Conservation (phyloP, 345 rosid genomes). For the Eucalyptus camaldulensis region DNA sequence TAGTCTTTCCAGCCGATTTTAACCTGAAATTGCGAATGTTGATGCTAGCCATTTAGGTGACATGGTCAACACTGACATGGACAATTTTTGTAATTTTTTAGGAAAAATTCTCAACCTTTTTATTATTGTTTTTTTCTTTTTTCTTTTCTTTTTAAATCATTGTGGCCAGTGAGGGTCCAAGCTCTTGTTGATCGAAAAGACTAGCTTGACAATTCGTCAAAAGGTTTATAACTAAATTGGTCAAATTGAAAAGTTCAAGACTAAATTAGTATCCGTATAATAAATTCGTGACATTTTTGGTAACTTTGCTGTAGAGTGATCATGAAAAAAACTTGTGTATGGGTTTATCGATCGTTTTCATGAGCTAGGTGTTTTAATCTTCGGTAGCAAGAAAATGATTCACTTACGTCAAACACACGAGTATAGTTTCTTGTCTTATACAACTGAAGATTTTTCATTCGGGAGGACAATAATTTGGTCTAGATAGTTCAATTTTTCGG, state of each 20-base stretch:
- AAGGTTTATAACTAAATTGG: not conserved
- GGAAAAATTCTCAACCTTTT: not conserved
- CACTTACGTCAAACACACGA: not conserved
- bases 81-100: not conserved
- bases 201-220: not conserved
- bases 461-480: not conserved
- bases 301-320: not conserved
- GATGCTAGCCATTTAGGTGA: not conserved
- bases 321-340: not conserved
- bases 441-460: not conserved
- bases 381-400: not conserved
- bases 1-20: not conserved
- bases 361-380: not conserved
- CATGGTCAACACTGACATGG: fast-evolving
- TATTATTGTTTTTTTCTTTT: not conserved
- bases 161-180: not conserved
- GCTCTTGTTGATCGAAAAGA: not conserved
- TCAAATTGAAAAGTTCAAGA: not conserved
- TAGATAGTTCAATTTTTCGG: not conserved
- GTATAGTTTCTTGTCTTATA: not conserved
- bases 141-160: not conserved
- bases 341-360: not conserved
- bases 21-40: not conserved
- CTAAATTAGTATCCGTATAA: fast-evolving
- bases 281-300: not conserved